Conservation (phyloP, 306 rosid species). For the Quercus parvula region DNA sequence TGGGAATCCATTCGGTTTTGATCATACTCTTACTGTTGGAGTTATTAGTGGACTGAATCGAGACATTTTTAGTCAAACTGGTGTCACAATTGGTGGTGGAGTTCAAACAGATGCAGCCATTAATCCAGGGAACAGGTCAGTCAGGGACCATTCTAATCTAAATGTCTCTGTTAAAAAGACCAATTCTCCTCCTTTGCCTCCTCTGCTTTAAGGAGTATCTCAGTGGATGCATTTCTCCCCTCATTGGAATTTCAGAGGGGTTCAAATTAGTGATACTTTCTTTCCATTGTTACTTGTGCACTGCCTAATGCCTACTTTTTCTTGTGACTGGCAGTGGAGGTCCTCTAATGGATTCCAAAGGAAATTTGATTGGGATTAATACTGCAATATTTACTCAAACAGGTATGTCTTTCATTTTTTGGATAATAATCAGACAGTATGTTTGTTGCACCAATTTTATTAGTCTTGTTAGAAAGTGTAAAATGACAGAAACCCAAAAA, state of each 20-base stretch:
- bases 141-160: slow-evolving; percentile 1
- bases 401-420: slow-evolving; percentile 34
- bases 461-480: background rate
- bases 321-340: slow-evolving; percentile 70
- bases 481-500: background rate
- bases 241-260: background rate
- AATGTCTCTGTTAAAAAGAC: background rate
- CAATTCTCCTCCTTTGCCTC: background rate
- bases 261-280: background rate
- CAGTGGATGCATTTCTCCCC: background rate
- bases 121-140: slow-evolving; percentile 94
- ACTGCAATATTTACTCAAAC: slow-evolving; percentile 96
- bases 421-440: background rate
- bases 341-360: slow-evolving; percentile 85
- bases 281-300: background rate
- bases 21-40: slow-evolving; percentile 95
- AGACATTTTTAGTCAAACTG: slow-evolving; percentile 84
- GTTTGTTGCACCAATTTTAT: background rate
- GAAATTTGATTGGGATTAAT: slow-evolving; percentile 84
- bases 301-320: slow-evolving; percentile 24
- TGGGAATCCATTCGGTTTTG: slow-evolving; percentile 98
- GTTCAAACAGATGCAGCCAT: slow-evolving; percentile 96
- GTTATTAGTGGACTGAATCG: slow-evolving; percentile 91
- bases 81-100: slow-evolving; percentile 96
- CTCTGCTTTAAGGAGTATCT: background rate